Conservation (phyloP, 2,329 filamentous ascomycete species). For the Exophiala aquamarina region DNA sequence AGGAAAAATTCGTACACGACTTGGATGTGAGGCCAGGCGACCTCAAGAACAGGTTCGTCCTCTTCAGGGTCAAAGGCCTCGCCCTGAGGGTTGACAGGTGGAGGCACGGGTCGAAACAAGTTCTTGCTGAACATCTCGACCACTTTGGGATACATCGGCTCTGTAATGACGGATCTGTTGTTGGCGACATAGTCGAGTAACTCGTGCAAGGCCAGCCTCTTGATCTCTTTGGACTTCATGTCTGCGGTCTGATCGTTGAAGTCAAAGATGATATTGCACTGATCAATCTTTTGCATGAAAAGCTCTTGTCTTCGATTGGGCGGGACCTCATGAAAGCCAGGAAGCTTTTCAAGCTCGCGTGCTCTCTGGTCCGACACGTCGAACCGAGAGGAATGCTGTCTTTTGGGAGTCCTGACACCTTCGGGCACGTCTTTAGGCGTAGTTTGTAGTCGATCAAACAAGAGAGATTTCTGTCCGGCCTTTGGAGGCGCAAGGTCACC, state of each 20-base stretch:
- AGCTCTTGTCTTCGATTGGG: conserved; percentile 92
- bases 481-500: conserved; percentile 94
- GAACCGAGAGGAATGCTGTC: conserved; percentile 96
- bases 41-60: conserved; percentile 95
- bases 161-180: conserved; percentile 96
- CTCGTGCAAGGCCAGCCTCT: conserved; percentile 91
- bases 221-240: conserved; percentile 99
- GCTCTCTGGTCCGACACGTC: conserved; percentile 89
- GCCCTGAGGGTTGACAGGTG: conserved; percentile 94
- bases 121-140: conserved; percentile 99
- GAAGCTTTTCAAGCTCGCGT: conserved; percentile 92
- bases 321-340: conserved; percentile 95
- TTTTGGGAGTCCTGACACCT: conserved; percentile 89
- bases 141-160: conserved; percentile 97
- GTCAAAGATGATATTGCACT: conserved; percentile 99
- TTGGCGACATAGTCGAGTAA: conserved; percentile 97
- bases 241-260: conserved; percentile 98
- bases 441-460: conserved; percentile 86
- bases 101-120: conserved; percentile 92
- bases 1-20: conserved; percentile 99
- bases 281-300: conserved; percentile 99
- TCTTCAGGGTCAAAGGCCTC: conserved; percentile 98
- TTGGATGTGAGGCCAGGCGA: conserved; percentile 98
- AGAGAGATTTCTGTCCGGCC: conserved; percentile 80
- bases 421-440: conserved; percentile 96